Percentiles rank a stretch among this genome's conserved stretches.
phyloP scores from a whole-genome alignment of 2,329 filamentous ascomycete genomes.

The Coniochaeta sp. region DNA sequence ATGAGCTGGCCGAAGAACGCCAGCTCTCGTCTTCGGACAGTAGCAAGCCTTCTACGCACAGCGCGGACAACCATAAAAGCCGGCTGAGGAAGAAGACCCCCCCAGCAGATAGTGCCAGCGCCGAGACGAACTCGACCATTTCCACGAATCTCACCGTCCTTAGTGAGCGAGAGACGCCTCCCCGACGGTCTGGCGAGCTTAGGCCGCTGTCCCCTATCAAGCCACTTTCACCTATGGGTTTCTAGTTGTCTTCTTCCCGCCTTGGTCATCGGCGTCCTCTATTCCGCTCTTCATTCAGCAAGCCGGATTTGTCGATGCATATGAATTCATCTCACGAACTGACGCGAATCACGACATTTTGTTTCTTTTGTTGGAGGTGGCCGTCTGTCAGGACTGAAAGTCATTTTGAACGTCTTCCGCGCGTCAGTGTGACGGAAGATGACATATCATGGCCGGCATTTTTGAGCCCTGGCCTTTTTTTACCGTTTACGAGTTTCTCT shows the following conservation, averaged over 20 bases:
- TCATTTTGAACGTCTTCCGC: not conserved
- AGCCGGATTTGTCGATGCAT: not conserved
- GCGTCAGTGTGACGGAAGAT: not conserved
- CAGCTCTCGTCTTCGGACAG: slow-evolving; percentile 60
- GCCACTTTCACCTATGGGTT: slow-evolving; percentile 55
- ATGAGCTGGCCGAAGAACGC: slow-evolving; percentile 36
- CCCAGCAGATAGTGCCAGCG: slow-evolving; percentile 33
- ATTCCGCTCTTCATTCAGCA: not conserved
- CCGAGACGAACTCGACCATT: slow-evolving; percentile 34
- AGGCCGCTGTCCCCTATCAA: slow-evolving; percentile 59
- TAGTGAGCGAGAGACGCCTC: slow-evolving; percentile 28
- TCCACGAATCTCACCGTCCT: slow-evolving; percentile 39
- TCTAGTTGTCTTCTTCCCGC: slow-evolving; percentile 23
- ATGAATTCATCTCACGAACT: slow-evolving; percentile 3
- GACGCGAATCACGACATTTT: slow-evolving; percentile 7
- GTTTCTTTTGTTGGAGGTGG: not conserved
- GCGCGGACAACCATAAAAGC: slow-evolving; percentile 21
- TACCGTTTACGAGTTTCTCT: not conserved
- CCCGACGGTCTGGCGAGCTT: slow-evolving; percentile 34
- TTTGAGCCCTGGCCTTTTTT: not conserved
- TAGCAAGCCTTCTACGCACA: slow-evolving; percentile 41
- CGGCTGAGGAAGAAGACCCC: slow-evolving; percentile 36
- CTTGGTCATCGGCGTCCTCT: not conserved
- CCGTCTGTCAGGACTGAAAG: not conserved
- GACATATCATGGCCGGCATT: not conserved